Evolutionary conservation across 2,329 filamentous ascomycete species (phyloP), one percentile per base, ranked within the genome.

Genomic region (Herpotrichia juniperi): DNA sequence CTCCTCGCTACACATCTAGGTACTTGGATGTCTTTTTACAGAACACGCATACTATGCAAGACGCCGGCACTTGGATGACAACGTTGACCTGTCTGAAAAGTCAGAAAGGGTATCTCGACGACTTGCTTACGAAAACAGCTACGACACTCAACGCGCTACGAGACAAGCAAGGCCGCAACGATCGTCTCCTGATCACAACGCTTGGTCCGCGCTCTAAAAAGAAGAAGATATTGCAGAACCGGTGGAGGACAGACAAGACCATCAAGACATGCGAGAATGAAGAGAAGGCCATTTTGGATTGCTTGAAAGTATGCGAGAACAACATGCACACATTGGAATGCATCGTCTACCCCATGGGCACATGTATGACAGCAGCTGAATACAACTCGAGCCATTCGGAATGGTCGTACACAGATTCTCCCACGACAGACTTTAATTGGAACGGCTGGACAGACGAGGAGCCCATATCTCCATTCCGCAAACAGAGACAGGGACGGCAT

Each of bases 191-290:
- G 22, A 52, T 39, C 21, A 26, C 44, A 6, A 58, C 57, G 14
- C 53, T 51, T 8, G 51, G 34, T 12, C 60, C 58, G 11, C 56
- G 61, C 28, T 58, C 63, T 31, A 74, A 70, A 50, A 63, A 52
- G 51, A 72, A 72, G 57, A 67, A 61, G 56, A 60, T 67, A 1
- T 52, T 59, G 31, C 68, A 73, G 22, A 61, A 48, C 28, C 63
- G 59, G 49, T 67, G 61, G 43, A 50, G 64, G 21, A 61, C 71
- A 9, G 51, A 59, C 43, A 68, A 56, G 39, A 69, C 71, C n/a
- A 73, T 73, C 26, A 59, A 61, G 34, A 60, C 66, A 14, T 62
- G 63, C 35, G 64, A 71, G 43, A 63, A 63, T 35, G 67, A 72
- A 34, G 67, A 73, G 46, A 53, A 46, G 22, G 64, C 55, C 17